Conservation (phyloP, 192 early-diverging fungal species). For the Coemansia sp. region DNA sequence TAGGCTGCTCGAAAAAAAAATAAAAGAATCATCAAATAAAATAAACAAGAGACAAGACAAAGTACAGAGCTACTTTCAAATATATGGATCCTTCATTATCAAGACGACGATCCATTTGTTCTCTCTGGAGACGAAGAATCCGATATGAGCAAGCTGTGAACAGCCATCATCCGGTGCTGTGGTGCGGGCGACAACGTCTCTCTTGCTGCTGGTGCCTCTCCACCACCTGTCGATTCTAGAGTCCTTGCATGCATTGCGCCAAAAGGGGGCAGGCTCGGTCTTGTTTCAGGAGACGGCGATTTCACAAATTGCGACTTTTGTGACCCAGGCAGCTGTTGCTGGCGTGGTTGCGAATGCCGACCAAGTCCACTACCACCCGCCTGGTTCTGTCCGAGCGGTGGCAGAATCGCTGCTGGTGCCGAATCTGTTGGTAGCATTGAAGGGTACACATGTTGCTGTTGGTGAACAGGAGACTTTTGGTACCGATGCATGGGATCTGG, state of each 20-base stretch:
- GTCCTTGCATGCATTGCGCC: background rate
- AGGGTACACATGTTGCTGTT: slow-evolving; percentile 6
- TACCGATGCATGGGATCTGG: slow-evolving; percentile 5
- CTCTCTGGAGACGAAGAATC: slow-evolving; percentile 44
- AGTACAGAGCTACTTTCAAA: background rate
- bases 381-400: slow-evolving; percentile 8
- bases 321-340: background rate
- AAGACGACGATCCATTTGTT: slow-evolving; percentile 18
- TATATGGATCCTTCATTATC: background rate
- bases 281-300: slow-evolving; percentile 13
- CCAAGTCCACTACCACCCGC: slow-evolving; percentile 1
- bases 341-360: slow-evolving; percentile 4
- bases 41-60: background rate
- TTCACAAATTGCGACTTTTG: background rate
- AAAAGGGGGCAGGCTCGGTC: background rate
- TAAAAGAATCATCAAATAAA: background rate
- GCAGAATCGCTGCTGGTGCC: background rate
- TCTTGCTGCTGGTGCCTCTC: slow-evolving; percentile 70
- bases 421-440: background rate
- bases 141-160: slow-evolving; percentile 40
- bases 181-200: slow-evolving; percentile 9
- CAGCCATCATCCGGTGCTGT: slow-evolving; percentile 35
- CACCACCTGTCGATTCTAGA: background rate
- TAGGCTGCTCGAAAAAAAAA: background rate
- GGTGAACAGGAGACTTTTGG: background rate